A percentile compares a stretch with the other conserved stretches of the same genome.
These are phyloP conservation scores for Phaffomyces thermotolerans DNA, from an alignment of 805 yeast genomes.

Conservation along the genomic window DNA sequence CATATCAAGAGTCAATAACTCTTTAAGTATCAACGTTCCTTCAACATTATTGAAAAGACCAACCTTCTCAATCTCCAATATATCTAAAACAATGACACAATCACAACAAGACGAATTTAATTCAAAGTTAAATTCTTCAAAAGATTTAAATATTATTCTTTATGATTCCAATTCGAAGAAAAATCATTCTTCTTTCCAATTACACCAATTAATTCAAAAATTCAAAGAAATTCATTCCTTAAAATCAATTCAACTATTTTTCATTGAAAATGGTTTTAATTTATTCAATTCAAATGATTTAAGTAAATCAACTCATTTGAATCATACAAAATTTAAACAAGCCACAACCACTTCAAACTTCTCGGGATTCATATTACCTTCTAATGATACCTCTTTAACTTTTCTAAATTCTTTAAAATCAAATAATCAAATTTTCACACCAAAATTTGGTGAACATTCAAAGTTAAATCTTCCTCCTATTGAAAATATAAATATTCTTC, in stretches of 20 bases:
- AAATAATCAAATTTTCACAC: conserved; percentile 6
- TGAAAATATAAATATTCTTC: conserved; percentile 18
- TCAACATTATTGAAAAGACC: conserved; percentile 73
- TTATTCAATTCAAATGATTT: conserved; percentile 5
- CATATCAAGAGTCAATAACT: conserved; percentile 46
- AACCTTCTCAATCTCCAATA: conserved; percentile 21
- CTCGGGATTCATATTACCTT: conserved; percentile 19
- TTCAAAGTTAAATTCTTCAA: conserved; percentile 7
- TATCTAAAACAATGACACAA: conserved; percentile 23
- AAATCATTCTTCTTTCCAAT: conserved; percentile 20
- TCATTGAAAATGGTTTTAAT: conserved; percentile 19
- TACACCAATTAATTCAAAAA: conserved; percentile 21
- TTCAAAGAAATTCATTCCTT: conserved; percentile 13
- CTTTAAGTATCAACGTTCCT: conserved; percentile 80
- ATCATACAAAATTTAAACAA: conserved; percentile 7
- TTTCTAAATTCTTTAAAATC: not conserved
- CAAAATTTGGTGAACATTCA: conserved; percentile 7
- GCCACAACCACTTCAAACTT: conserved; percentile 5
- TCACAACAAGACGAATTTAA: conserved; percentile 15
- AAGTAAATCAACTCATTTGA: too few species aligned
- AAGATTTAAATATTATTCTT: conserved; percentile 14
- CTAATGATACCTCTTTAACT: conserved; percentile 18
- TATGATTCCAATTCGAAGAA: conserved; percentile 20
- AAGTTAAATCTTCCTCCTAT: conserved; percentile 10
- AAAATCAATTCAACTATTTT: conserved; percentile 12